These are phyloP conservation scores for Passalora sequoiae DNA, from an alignment of 2,329 filamentous ascomycete species.

Conservation along the genomic window DNA sequence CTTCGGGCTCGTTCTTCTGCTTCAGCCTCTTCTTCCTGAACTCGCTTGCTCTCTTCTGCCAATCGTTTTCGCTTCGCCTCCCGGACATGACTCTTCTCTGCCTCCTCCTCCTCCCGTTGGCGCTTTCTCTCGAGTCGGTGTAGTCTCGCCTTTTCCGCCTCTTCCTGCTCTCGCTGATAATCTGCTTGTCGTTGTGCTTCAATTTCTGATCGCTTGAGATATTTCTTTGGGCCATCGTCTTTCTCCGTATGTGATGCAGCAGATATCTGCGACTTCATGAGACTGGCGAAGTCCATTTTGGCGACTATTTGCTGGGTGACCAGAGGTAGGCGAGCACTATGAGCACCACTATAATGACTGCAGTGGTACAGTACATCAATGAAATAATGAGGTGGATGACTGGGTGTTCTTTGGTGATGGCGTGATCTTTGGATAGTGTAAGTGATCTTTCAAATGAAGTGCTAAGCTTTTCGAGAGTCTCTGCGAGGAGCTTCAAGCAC, in stretches of 20 bases:
- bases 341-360: too few relatives aligned
- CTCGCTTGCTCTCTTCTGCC: constrained; percentile 69
- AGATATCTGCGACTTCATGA: constrained; percentile 84
- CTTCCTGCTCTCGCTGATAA: constrained; percentile 77
- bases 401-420: too few relatives aligned
- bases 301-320: neutral
- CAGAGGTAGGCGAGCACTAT: neutral
- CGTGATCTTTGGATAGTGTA: too few relatives aligned
- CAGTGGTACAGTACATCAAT: too few relatives aligned
- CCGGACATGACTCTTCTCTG: constrained; percentile 60
- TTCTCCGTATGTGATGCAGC: constrained; percentile 60
- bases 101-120: constrained; percentile 81
- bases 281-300: constrained; percentile 87
- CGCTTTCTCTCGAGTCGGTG: constrained; percentile 71
- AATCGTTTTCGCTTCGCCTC: constrained; percentile 78
- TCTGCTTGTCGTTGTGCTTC: constrained; percentile 75
- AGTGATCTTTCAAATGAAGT: too few relatives aligned
- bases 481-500: too few relatives aligned
- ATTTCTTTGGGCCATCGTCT: constrained; percentile 58
- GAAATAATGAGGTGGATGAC: too few relatives aligned
- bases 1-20: constrained; percentile 68
- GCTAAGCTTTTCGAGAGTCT: too few relatives aligned
- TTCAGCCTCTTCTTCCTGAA: constrained; percentile 66
- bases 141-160: constrained; percentile 64
- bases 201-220: constrained; percentile 75